Base-by-base conservation (phyloP, 305 asterid genomes). In the Plantago coronopus region DNA sequence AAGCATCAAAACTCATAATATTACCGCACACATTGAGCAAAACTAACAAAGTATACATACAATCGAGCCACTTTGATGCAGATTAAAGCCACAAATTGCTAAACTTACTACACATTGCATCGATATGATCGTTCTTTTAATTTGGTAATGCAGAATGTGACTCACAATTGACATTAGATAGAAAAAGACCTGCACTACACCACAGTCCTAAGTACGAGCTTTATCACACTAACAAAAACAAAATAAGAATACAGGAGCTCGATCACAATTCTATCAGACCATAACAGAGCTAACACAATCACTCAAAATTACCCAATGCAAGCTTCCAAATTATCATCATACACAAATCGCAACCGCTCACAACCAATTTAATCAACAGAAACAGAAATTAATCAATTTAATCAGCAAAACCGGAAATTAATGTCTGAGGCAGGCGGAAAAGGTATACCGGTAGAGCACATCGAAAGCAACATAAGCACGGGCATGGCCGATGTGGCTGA, bases 401-500 rank as follows among this genome's bases (percentile, higher is more conserved):
- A 34, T 34, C 27, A 19, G 16, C 15, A 43, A 16, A 22, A n/a
- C 2, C 20, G 11, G 47, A 59, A 13, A 48, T 34, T 2, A 34
- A 34, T 12, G 19, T 5, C 7, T 17, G 53, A 14, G 51, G 53
- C 55, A 15, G 17, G 3, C 17, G n/a, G 22, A 7, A 17, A 54
- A 44, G 2, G 16, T 8, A 14, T 55, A 89, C 97, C 95, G 84
- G 66, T 73, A 85, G 61, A 90, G 95, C 48, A 90, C 76, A 51
- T 90, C 96, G 59, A 90, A 90, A 3, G 97, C 96, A 2, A 87
- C 87, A 48, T 87, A 87, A 59, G 96, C 94, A 14, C 95, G 94
- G 3, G 97, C 95, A 53, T 87, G 97, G 64, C 97, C 97, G 9
- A 90, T 87, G 63, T 90, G 96, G 73, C 96, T 90, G 76, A 67